Evolutionary conservation across 306 rosid genomes (phyloP).

Genomic region (Lathyrus tuberosus): DNA sequence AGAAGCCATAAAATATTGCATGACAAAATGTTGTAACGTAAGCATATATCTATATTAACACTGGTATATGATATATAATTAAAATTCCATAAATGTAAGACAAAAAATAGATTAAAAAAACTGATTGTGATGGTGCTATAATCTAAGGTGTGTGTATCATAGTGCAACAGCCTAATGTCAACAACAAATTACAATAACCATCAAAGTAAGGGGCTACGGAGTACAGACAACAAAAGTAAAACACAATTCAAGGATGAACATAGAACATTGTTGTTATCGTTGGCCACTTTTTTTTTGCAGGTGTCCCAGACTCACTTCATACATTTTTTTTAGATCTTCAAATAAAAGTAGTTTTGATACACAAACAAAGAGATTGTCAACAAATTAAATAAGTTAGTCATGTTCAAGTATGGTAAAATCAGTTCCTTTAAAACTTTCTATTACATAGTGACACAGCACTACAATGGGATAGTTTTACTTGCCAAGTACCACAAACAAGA

Average conservation of each 20-base stretch:
- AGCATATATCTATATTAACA: constrained; percentile 32
- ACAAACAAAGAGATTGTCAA: constrained; percentile 2
- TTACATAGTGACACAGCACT: not conserved
- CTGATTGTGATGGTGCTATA: constrained; percentile 15
- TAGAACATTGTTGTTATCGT: constrained; percentile 16
- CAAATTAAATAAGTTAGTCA: constrained; percentile 12
- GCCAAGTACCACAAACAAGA: constrained; percentile 23
- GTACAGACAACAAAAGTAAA: not conserved
- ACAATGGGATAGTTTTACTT: not conserved
- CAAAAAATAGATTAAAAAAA: not conserved
- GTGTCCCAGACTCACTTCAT: constrained; percentile 15
- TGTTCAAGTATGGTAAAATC: not conserved
- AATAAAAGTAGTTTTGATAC: constrained; percentile 13
- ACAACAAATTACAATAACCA: constrained; percentile 6
- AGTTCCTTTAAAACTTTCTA: constrained; percentile 2
- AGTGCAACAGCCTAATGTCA: constrained; percentile 23
- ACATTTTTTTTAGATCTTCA: constrained; percentile 8
- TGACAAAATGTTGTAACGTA: constrained; percentile 19
- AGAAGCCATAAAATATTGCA: constrained; percentile 37
- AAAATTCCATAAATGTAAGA: not conserved
- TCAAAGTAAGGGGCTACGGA: not conserved
- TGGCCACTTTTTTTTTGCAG: not conserved
- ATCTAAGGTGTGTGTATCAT: constrained; percentile 19
- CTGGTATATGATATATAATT: constrained; percentile 13
- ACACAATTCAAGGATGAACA: not conserved